Evolutionary conservation across 1,284 basidiomycete species (phyloP), one percentile per base, ranked within the genome.

Genomic region (Takashimella koratensis): DNA sequence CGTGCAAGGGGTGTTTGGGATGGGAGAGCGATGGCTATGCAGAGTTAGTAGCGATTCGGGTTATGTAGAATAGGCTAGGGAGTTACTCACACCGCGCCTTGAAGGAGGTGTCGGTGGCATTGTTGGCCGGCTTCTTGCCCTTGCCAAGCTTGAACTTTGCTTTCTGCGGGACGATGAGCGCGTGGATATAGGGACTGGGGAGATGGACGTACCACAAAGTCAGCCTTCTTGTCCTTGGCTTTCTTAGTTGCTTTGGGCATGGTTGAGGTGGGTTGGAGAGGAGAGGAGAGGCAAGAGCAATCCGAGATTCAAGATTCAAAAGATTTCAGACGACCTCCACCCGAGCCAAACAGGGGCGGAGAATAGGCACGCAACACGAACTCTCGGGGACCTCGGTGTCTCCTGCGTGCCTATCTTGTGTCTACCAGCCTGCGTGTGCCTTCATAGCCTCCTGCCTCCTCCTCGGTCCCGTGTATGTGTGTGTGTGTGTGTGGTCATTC

Each of bases 141-240:
- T 95, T 98, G 30, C 95, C 95, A 47, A 98, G 86, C 76, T 96
- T 98, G 45, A 95, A 82, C 74, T 90, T 97, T 22, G 90, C 85
- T 90, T 95, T 97, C 90, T 96, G 76, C 0, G 0, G 11, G 30
- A 23, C 43, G 8, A 20, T 25, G 27, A 5, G 25, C 10, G 45
- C 6, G 25, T 43, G 23, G 21, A 8, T 41, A 42, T 11, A n/a
- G 39, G 26, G 47, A 20, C 44, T 10, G 13, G 12, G 16, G 2
- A 2, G 13, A 19, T 25, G 2, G 10, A 67, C 78, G 56, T 68
- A 90, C 90, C 44, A 84, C 80, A 63, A 96, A 95, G 73, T 95
- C 92, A n/a, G 87, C 87, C 1, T 82, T 83, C 73, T 89, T 92
- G 58, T 87, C 90, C 70, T 86, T 90, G 70, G 85, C 86, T 76